Evolutionary conservation across 805 yeast genomes (phyloP).

Genomic region (Starmerella ratchasimensis): DNA sequence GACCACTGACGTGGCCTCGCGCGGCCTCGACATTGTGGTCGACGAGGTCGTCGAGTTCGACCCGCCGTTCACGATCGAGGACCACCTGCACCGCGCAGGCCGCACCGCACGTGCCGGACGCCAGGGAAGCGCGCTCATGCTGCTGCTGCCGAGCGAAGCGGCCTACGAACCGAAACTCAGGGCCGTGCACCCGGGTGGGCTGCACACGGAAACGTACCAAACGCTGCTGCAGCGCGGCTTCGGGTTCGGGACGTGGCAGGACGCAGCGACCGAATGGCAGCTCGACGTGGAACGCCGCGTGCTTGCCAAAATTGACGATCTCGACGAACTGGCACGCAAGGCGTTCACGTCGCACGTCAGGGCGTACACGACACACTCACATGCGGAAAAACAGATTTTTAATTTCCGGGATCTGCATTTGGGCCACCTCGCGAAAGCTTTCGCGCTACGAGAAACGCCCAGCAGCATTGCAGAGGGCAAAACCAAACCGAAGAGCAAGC

Average conservation of each 20-base stretch:
- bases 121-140: conserved; percentile 60
- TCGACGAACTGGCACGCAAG: conserved; percentile 54
- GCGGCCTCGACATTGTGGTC: conserved; percentile 88
- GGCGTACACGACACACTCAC: conserved; percentile 90
- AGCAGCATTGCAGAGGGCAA: conserved; percentile 30
- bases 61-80: conserved; percentile 88
- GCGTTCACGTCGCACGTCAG: conserved; percentile 83
- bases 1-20: conserved; percentile 95
- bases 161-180: conserved; percentile 48
- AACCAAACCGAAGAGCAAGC: background rate
- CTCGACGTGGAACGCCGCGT: conserved; percentile 79
- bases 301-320: conserved; percentile 41
- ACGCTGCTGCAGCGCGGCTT: conserved; percentile 24
- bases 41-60: conserved; percentile 82
- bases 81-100: conserved; percentile 92
- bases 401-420: conserved; percentile 73
- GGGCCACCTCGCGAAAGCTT: conserved; percentile 92
- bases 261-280: conserved; percentile 94
- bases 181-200: conserved; percentile 42
- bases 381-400: conserved; percentile 65
- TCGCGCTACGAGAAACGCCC: conserved; percentile 91
- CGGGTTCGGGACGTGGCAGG: conserved; percentile 58
- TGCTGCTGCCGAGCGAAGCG: conserved; percentile 80
- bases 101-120: conserved; percentile 98
- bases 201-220: conserved; percentile 37